Conservation (phyloP, 805 yeast genomes). For the Zygotorulaspora chibaensis region DNA sequence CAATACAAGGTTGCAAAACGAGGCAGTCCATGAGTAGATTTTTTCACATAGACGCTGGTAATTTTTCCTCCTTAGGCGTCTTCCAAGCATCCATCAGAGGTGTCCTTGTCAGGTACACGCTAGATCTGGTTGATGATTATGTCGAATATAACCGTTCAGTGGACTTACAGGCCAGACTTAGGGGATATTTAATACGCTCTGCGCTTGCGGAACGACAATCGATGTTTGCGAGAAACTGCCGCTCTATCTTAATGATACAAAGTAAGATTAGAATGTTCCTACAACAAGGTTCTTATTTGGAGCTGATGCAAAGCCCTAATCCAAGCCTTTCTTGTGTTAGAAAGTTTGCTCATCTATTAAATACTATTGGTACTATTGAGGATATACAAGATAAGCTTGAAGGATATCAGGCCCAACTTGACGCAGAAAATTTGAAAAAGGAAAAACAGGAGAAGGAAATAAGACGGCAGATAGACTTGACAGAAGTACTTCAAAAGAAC, state of each 20-base stretch:
- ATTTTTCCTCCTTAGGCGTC: constrained; percentile 4
- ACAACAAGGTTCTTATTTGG: constrained; percentile 67
- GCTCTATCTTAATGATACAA: constrained; percentile 68
- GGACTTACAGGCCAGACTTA: constrained; percentile 49
- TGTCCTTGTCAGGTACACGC: constrained; percentile 51
- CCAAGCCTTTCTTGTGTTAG: constrained; percentile 77
- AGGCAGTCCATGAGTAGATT: constrained; percentile 2
- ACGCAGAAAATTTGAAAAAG: constrained; percentile 63
- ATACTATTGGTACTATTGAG: constrained; percentile 68
- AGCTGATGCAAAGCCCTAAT: constrained; percentile 61
- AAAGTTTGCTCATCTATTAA: constrained; percentile 69
- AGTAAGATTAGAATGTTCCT: constrained; percentile 63
- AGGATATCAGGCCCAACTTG: constrained; percentile 60
- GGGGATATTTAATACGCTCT: constrained; percentile 46
- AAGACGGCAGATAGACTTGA: constrained; percentile 71
- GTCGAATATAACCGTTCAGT: constrained; percentile 41
- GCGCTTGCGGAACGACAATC: constrained; percentile 33
- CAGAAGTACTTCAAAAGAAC: constrained; percentile 72
- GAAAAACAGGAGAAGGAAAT: constrained; percentile 70
- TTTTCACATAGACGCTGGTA: not conserved
- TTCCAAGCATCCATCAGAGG: constrained; percentile 65
- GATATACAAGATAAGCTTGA: constrained; percentile 70
- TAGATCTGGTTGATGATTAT: constrained; percentile 52
- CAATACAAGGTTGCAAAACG: constrained; percentile 11
- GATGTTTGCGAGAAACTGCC: constrained; percentile 53